Conservation (phyloP, 179 eudicot genomes). For the Amaranthus tricolor region DNA sequence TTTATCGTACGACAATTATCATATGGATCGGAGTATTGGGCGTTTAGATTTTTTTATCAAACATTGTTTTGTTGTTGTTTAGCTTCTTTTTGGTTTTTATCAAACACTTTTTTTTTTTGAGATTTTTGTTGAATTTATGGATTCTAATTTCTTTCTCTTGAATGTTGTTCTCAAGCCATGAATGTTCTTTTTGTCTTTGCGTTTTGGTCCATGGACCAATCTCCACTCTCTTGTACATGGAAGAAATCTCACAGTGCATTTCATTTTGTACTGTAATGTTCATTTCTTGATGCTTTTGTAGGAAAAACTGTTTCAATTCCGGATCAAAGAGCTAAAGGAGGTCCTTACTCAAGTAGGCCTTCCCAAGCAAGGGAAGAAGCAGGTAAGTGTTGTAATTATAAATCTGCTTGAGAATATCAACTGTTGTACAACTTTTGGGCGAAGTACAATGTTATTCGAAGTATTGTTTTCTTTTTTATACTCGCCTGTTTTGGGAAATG, state of each 20-base stretch:
- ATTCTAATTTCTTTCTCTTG: background rate
- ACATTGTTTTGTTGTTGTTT: background rate
- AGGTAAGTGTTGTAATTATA: slow-evolving; percentile 41
- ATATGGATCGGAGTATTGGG: no score
- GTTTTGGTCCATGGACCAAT: background rate
- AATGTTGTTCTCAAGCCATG: background rate
- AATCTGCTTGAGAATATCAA: background rate
- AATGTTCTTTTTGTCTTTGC: background rate
- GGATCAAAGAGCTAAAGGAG: slow-evolving; percentile 95
- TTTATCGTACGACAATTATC: no score
- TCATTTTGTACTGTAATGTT: background rate
- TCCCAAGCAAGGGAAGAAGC: slow-evolving; percentile 97
- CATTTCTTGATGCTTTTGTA: slow-evolving; percentile 26
- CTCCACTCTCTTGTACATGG: background rate
- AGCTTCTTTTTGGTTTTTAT: no score
- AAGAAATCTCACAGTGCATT: background rate
- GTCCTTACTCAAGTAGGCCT: slow-evolving; percentile 77
- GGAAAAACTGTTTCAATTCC: slow-evolving; percentile 77
- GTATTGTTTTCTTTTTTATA: background rate
- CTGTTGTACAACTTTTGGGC: slow-evolving; percentile 4
- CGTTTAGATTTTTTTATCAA: no score
- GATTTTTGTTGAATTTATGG: background rate
- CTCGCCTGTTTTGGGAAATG: background rate
- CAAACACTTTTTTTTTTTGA: background rate
- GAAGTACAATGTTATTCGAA: background rate